These are phyloP conservation scores for Penicillium riverlandense DNA, from an alignment of 495 filamentous ascomycete species.

Conservation along the genomic window DNA sequence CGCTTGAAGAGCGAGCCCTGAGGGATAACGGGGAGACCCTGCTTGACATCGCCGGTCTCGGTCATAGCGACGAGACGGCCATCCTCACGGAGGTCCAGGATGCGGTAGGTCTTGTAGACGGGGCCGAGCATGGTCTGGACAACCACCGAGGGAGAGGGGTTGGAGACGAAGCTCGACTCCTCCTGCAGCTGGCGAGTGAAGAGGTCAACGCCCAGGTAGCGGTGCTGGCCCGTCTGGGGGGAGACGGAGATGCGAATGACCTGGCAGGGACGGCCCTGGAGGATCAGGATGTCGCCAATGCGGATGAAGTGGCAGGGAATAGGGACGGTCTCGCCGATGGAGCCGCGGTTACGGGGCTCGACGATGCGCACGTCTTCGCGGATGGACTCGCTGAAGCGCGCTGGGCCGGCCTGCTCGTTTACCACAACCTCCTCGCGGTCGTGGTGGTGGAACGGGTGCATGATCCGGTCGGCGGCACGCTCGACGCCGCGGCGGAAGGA, in stretches of 20 bases:
- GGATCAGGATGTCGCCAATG: conserved; percentile 96
- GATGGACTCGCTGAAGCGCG: conserved; percentile 32
- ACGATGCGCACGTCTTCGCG: conserved; percentile 46
- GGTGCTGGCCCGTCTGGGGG: conserved; percentile 95
- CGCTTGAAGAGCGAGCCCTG: conserved; percentile 81
- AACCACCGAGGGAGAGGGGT: conserved; percentile 90
- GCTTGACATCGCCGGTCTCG: conserved; percentile 94
- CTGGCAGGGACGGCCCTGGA: conserved; percentile 98
- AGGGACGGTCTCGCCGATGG: conserved; percentile 77
- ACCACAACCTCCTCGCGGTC: conserved; percentile 53
- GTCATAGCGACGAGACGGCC: conserved; percentile 75
- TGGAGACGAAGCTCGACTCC: conserved; percentile 96
- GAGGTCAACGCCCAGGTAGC: conserved; percentile 98
- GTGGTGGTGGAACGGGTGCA: conserved; percentile 61
- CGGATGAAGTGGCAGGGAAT: conserved; percentile 99
- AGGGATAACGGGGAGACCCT: conserved; percentile 84
- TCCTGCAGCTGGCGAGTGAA: conserved; percentile 99
- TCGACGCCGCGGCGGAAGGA: conserved; percentile 84
- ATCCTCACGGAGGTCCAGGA: conserved; percentile 92
- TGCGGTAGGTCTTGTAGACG: conserved; percentile 99
- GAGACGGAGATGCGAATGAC: conserved; percentile 99
- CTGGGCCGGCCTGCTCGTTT: conserved; percentile 33
- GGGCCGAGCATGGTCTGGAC: conserved; percentile 99
- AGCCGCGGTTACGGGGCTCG: conserved; percentile 41
- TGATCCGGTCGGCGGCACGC: conserved; percentile 73